Percentiles rank a stretch among this genome's conserved stretches.
Conservation (phyloP, 2,329 filamentous ascomycete genomes). For the Cytospora piceicola region DNA sequence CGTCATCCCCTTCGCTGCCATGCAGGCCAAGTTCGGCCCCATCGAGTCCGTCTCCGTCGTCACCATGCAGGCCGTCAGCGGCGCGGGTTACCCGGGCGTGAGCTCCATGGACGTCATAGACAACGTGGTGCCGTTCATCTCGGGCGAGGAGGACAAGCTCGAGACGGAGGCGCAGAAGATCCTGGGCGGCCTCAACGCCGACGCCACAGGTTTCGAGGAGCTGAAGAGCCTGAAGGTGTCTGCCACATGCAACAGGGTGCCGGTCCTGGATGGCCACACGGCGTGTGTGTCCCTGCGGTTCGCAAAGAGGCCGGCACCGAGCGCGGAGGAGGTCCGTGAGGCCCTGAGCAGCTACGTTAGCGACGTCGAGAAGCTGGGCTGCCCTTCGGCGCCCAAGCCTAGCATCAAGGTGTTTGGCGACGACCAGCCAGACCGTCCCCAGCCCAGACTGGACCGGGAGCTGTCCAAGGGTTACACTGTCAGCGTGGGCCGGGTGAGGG, state of each 20-base stretch:
- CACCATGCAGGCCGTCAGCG: slow-evolving; percentile 92
- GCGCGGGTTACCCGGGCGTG: slow-evolving; percentile 88
- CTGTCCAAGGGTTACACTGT: slow-evolving; percentile 86
- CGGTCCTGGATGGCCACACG: slow-evolving; percentile 94
- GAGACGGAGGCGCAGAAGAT: slow-evolving; percentile 96
- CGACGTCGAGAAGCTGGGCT: slow-evolving; percentile 82
- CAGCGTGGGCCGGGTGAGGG: slow-evolving; percentile 82
- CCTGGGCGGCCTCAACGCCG: slow-evolving; percentile 73
- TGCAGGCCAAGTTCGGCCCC: slow-evolving; percentile 83
- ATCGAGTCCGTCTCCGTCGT: slow-evolving; percentile 79
- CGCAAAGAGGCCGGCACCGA: slow-evolving; percentile 72
- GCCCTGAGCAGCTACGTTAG: slow-evolving; percentile 80
- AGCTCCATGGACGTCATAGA: slow-evolving; percentile 95
- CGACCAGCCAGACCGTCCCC: slow-evolving; percentile 86
- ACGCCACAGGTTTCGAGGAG: slow-evolving; percentile 75
- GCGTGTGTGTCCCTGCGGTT: slow-evolving; percentile 92
- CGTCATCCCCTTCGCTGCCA: slow-evolving; percentile 90
- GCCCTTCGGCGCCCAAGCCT: slow-evolving; percentile 79
- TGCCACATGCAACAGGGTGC: slow-evolving; percentile 88
- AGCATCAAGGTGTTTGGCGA: slow-evolving; percentile 76
- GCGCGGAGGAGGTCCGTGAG: slow-evolving; percentile 73
- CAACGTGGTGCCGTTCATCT: slow-evolving; percentile 93
- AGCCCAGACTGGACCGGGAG: slow-evolving; percentile 88
- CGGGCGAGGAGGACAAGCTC: slow-evolving; percentile 93
- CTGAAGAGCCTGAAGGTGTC: slow-evolving; percentile 76